These are phyloP conservation scores for Saccharomyces kudriavzevii DNA, from an alignment of 805 yeast species.

Conservation along the genomic window DNA sequence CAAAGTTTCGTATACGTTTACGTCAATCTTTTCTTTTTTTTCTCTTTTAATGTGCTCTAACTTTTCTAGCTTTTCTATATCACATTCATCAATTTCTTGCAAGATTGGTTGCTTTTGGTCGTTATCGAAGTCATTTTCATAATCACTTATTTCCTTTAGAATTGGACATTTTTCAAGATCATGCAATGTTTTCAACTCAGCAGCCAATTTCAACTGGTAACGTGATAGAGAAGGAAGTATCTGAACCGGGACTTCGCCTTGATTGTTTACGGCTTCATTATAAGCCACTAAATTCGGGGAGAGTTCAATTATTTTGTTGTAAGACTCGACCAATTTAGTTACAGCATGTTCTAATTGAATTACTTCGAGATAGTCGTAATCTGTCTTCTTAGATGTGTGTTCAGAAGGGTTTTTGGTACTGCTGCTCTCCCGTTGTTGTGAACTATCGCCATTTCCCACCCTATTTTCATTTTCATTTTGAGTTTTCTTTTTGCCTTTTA, in stretches of 20 bases:
- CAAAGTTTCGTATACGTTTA: conserved; percentile 3
- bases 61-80: conserved; percentile 12
- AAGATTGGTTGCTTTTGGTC: conserved; percentile 14
- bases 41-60: conserved; percentile 3
- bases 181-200: conserved; percentile 49
- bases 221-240: conserved; percentile 44
- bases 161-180: conserved; percentile 40
- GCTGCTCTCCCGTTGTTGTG: neutral
- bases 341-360: conserved; percentile 47
- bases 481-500: neutral
- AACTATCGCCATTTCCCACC: neutral
- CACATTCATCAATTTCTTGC: conserved; percentile 11
- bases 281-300: conserved; percentile 46
- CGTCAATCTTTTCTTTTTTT: neutral
- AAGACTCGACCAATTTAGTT: conserved; percentile 42
- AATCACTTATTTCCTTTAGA: conserved; percentile 47
- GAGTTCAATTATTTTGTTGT: conserved; percentile 43
- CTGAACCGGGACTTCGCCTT: conserved; percentile 31
- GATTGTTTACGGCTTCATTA: conserved; percentile 29
- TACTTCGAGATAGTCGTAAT: conserved; percentile 8
- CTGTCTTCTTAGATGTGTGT: neutral
- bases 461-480: neutral
- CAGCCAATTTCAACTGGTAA: conserved; percentile 50
- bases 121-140: conserved; percentile 24
- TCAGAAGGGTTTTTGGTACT: neutral